Evolutionary conservation across 495 filamentous ascomycete species (phyloP).

Genomic region (Lophiotrema nucula): DNA sequence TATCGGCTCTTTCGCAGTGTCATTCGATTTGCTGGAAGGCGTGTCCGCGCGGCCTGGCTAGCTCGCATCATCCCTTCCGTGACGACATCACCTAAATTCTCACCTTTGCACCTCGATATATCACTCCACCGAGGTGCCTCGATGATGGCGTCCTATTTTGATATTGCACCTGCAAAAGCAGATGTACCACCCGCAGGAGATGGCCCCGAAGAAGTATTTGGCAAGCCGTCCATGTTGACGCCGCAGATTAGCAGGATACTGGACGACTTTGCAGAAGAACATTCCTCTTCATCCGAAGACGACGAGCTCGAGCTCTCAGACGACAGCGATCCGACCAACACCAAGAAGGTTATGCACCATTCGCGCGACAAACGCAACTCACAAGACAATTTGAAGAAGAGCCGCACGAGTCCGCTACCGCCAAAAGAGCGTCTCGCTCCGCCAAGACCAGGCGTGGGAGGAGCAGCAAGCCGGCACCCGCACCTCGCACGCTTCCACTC

Average conservation of each 20-base stretch:
- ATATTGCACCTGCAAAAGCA: neutral
- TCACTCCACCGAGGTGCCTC: no score
- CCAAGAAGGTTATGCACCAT: neutral
- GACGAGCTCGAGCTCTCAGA: slow-evolving; percentile 2
- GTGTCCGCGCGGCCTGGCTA: no score
- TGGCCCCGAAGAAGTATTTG: neutral
- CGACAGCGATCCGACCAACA: neutral
- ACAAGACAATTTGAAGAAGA: neutral
- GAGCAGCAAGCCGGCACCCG: no score
- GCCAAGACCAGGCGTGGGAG: slow-evolving; percentile 2
- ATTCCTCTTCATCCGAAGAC: neutral
- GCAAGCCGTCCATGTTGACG: slow-evolving; percentile 6
- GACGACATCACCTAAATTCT: no score
- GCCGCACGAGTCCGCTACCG: neutral
- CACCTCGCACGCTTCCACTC: slow-evolving; percentile 22
- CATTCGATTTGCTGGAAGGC: no score
- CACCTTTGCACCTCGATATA: no score
- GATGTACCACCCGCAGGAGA: neutral
- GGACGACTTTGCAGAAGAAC: slow-evolving; percentile 10
- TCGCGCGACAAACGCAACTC: neutral
- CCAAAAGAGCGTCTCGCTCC: neutral
- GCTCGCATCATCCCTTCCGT: no score
- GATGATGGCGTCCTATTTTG: neutral
- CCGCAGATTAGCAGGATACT: slow-evolving; percentile 21
- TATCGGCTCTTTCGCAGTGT: no score